A percentile compares a stretch with the other conserved stretches of the same genome.
Evolutionary conservation across 192 early-diverging fungal genomes (phyloP).

Genomic region (Backusella morwellensis): DNA sequence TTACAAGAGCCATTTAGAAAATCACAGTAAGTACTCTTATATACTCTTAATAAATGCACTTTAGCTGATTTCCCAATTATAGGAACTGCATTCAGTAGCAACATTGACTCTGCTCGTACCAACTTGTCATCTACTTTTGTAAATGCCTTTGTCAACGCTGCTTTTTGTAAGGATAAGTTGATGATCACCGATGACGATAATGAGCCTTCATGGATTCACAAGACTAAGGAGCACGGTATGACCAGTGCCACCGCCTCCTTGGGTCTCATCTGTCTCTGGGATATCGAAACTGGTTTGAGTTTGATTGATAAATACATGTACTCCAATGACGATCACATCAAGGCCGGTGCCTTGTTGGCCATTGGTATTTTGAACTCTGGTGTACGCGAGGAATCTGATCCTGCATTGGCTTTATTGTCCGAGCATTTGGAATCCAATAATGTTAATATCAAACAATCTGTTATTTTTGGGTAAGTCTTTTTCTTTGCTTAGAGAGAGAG

Average conservation of each 20-base stretch:
- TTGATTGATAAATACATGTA: slow-evolving; percentile 96
- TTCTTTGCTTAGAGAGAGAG: neutral
- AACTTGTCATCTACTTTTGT: slow-evolving; percentile 98
- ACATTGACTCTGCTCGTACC: slow-evolving; percentile 91
- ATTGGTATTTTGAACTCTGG: slow-evolving; percentile 92
- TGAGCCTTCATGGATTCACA: slow-evolving; percentile 84
- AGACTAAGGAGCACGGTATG: slow-evolving; percentile 98
- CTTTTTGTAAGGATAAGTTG: slow-evolving; percentile 93
- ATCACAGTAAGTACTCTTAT: slow-evolving; percentile 59
- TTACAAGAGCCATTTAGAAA: slow-evolving; percentile 96
- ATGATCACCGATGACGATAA: slow-evolving; percentile 69
- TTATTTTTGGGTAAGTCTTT: slow-evolving; percentile 70
- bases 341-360: slow-evolving; percentile 90
- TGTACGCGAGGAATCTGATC: slow-evolving; percentile 88
- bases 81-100: slow-evolving; percentile 64
- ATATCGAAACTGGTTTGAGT: slow-evolving; percentile 85
- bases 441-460: slow-evolving; percentile 65
- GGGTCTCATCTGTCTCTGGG: slow-evolving; percentile 93
- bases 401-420: slow-evolving; percentile 84
- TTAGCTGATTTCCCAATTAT: neutral
- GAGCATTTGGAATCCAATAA: slow-evolving; percentile 74
- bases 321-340: slow-evolving; percentile 84
- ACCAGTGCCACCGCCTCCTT: slow-evolving; percentile 93
- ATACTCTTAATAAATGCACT: no score
- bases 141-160: slow-evolving; percentile 98